Percentiles rank a stretch among this genome's conserved stretches.
phyloP scores from a whole-genome alignment of 2,329 filamentous ascomycete genomes.

The Blumeria hordei region DNA sequence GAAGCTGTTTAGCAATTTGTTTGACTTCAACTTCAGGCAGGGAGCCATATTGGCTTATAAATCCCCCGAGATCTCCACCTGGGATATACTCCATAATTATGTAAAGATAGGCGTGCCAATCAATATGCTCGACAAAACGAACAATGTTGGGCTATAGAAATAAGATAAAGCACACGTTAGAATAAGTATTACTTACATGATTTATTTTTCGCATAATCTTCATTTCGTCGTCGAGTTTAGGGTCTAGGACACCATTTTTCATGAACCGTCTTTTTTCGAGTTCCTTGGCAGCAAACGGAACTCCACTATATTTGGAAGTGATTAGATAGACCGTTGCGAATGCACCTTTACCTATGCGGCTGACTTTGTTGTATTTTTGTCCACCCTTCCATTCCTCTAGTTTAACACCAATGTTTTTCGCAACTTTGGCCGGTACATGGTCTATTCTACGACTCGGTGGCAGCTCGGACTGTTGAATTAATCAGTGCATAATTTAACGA shows the following conservation, averaged over 20 bases:
- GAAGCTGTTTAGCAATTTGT: conserved; percentile 48
- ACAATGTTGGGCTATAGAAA: conserved; percentile 54
- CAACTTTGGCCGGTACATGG: neutral
- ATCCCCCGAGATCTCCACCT: conserved; percentile 58
- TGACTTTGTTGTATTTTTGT: conserved; percentile 58
- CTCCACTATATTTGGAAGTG: conserved; percentile 62
- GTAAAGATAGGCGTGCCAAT: conserved; percentile 58
- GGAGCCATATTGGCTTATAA: conserved; percentile 33
- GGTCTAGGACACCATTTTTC: conserved; percentile 72
- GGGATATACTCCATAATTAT: conserved; percentile 94
- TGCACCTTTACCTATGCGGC: conserved; percentile 69
- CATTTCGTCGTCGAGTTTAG: conserved; percentile 93
- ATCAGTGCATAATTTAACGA: too few species aligned
- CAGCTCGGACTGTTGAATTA: conserved; percentile 6
- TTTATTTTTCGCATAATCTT: conserved; percentile 71
- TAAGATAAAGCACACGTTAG: neutral
- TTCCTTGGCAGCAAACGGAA: conserved; percentile 77
- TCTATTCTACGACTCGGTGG: conserved; percentile 6
- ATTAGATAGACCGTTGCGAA: conserved; percentile 88
- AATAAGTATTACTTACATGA: conserved; percentile 35
- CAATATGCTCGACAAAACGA: conserved; percentile 69
- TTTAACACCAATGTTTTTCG: conserved; percentile 9
- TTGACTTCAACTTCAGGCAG: conserved; percentile 47
- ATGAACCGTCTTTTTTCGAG: conserved; percentile 82
- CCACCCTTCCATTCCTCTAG: conserved; percentile 61